Evolutionary conservation across 2,329 filamentous ascomycete genomes (phyloP), one percentile per base, ranked within the genome.

Genomic region (Aspergillus phoenicis): DNA sequence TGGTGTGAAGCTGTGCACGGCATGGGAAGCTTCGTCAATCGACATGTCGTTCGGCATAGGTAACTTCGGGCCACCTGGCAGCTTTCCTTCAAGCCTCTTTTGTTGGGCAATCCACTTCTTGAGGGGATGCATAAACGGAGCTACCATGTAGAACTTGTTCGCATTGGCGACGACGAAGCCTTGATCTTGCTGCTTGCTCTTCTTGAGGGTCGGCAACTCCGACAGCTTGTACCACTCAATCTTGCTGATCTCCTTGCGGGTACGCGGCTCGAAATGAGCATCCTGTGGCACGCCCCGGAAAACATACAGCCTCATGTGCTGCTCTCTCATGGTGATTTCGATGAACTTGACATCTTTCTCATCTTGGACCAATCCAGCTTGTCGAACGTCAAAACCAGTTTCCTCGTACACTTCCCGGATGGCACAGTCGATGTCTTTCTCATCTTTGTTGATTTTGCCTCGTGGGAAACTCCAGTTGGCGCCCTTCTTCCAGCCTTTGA

Each of bases 141-240:
- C 93, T 17, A 99, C 95, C 91, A 98, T 97, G 78, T 97, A 99
- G 75, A 97, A 98, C 72, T 94, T 97, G 75, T 91, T 93, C 43
- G 88, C 87, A 68, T 89, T 91, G 2, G 83, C 77, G 13, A 80
- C 79, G 11, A 86, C 77, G 30, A 79, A 77, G 11, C 85, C 82
- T 38, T 84, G 82, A 54, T 89, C 84, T 49, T 86, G 83, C n/a
- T 87, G 83, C 72, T 89, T 93, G 67, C 83, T 87, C 74, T 90
- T 91, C 58, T 88, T 87, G 69, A 91, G 88, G 0, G 91, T 91
- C 0, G 95, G 94, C 26, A 99, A 84, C 62, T 97, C 93, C 0
- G 90, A 90, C 43, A 99, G 81, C 68, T 88, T 91, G 79, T 96
- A 97, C 95, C 95, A 99, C 73, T 91, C 83, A 62, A 99, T 97